Base-by-base conservation (phyloP, 495 filamentous ascomycete genomes). In the Neurospora hispaniola region DNA sequence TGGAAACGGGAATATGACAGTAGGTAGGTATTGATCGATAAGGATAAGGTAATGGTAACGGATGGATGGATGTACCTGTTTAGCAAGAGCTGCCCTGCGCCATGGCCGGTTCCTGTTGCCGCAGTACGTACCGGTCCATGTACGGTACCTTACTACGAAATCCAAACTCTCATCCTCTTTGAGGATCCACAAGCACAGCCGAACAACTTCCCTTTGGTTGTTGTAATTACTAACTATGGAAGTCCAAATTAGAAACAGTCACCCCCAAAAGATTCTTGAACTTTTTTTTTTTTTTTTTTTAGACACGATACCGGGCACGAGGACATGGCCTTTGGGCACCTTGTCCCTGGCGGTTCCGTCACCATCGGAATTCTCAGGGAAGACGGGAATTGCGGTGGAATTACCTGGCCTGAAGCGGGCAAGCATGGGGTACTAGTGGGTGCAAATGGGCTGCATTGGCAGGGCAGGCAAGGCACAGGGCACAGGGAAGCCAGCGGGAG, bases 301-400 rank as follows among this genome's bases (percentile, higher is more conserved):
- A 12, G 6, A 38, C 35, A 38, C 35, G 46, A 54, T 54, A 54
- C 20, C 46, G 5, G 46, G 2, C 0, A 54, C 46, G 5, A 54
- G 46, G 46, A 23, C 46, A 54, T 59, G 48, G 23, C 48, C 20
- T 59, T 54, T 20, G 54, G 11, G 48, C 46, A 59, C 0, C 23
- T 27, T 27, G 54, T 35, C 23, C 54, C 54, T 62, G 42, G 72
- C 73, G 71, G 44, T 74, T 54, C 75, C 72, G 69, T 74, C 73
- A 62, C 70, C 75, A 74, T 78, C 76, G 75, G 75, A 74, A 76
- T 70, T 78, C 73, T 74, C 78, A 78, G 78, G 76, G 72, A 69
- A 75, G 73, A 48, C 54, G 27, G 54, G 27, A 66, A 66, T 66
- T 66, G 54, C 54, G 54, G 54, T 66, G 54, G 54, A 35, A 66